Percentiles rank a stretch among this genome's conserved stretches.
Evolutionary conservation across 768 basidiomycete genomes (phyloP).

Genomic region (Collybia sordida): DNA sequence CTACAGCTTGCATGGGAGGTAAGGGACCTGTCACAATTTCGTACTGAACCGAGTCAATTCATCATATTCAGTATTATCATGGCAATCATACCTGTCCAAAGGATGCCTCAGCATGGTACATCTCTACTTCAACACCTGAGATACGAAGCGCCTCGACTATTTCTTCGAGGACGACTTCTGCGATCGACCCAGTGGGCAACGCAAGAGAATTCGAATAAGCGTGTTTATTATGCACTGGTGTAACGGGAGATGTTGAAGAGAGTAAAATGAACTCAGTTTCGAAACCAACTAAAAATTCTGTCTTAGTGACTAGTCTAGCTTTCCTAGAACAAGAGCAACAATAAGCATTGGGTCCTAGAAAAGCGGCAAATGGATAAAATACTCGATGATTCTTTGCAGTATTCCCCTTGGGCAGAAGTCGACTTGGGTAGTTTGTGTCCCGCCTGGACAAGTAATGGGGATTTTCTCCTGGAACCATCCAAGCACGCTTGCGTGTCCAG

Average conservation of each 20-base stretch:
- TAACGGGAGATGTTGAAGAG: conserved; percentile 44
- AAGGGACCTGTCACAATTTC: conserved; percentile 71
- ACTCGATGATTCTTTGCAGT: conserved; percentile 48
- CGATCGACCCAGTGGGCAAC: conserved; percentile 43
- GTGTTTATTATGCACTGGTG: conserved; percentile 39
- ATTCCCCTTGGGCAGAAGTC: conserved; percentile 59
- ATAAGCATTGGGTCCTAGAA: background rate
- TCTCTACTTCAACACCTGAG: conserved; percentile 59
- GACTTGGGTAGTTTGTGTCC: conserved; percentile 35
- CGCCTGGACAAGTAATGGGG: conserved; percentile 30
- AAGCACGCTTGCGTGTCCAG: conserved; percentile 59
- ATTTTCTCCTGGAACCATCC: conserved; percentile 69
- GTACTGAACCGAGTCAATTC: conserved; percentile 34
- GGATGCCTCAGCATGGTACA: conserved; percentile 70
- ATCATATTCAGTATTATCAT: background rate
- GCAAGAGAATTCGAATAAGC: conserved; percentile 46
- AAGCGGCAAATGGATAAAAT: conserved; percentile 27
- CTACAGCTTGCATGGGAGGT: conserved; percentile 62
- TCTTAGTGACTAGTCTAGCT: conserved; percentile 21
- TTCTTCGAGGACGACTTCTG: conserved; percentile 48
- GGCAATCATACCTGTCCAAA: conserved; percentile 57
- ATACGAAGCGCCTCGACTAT: conserved; percentile 49
- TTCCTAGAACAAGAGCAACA: conserved; percentile 19
- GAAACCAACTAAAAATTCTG: conserved; percentile 63
- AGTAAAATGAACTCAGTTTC: conserved; percentile 73